Evolutionary conservation across 768 basidiomycete genomes (phyloP).

Genomic region (Coprinopsis marcescibilis): DNA sequence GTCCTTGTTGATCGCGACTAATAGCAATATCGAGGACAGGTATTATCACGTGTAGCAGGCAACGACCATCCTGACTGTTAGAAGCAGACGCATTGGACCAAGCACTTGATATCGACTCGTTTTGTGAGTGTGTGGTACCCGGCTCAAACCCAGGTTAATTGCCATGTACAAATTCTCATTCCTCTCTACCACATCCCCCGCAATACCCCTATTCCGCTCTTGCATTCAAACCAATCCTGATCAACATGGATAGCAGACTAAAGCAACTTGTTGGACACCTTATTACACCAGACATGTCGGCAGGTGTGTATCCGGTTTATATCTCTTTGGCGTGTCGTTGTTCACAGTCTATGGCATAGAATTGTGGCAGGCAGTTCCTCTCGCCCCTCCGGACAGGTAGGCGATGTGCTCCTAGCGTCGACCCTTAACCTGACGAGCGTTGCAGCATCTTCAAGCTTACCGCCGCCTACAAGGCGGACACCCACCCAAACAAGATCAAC

Average conservation of each 20-base stretch:
- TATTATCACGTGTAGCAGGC: conserved; percentile 6
- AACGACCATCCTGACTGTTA: too few relatives aligned
- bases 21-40: too few relatives aligned
- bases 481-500: conserved; percentile 75
- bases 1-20: too few relatives aligned
- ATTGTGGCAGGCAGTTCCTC: conserved; percentile 68
- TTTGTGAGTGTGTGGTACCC: too few relatives aligned
- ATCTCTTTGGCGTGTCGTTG: conserved; percentile 11
- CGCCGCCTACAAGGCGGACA: conserved; percentile 81
- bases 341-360: conserved; percentile 36
- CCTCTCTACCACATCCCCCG: background rate
- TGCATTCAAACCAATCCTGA: background rate
- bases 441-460: conserved; percentile 86
- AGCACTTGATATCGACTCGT: conserved; percentile 6
- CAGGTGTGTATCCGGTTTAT: conserved; percentile 37
- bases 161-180: too few relatives aligned
- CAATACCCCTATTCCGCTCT: conserved; percentile 1
- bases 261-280: conserved; percentile 57
- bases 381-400: conserved; percentile 83
- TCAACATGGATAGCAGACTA: conserved; percentile 50
- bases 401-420: conserved; percentile 9
- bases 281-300: conserved; percentile 39
- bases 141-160: too few relatives aligned
- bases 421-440: conserved; percentile 3
- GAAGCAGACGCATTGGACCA: too few relatives aligned